phyloP scores from a whole-genome alignment of 495 filamentous ascomycete species.

The Penicillium macrosclerotiorum region DNA sequence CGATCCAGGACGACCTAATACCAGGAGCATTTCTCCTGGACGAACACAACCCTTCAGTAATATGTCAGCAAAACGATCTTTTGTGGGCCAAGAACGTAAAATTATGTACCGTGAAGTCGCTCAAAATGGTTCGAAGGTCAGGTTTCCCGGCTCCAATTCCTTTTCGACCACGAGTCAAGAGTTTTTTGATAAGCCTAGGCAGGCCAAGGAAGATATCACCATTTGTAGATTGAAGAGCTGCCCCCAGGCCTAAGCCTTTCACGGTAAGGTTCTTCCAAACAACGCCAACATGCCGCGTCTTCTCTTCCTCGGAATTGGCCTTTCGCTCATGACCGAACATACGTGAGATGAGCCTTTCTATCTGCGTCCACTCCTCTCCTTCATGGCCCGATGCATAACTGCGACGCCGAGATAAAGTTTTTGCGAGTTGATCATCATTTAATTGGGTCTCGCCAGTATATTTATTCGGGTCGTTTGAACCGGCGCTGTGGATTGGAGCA shows the following conservation, averaged over 20 bases:
- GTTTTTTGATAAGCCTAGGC: constrained; percentile 48
- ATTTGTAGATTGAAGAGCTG: constrained; percentile 62
- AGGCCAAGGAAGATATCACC: constrained; percentile 61
- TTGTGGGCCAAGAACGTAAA: constrained; percentile 43
- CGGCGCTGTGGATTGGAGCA: constrained; percentile 3
- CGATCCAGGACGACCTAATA: constrained; percentile 68
- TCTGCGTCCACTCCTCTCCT: constrained; percentile 56
- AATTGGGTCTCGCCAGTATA: constrained; percentile 1
- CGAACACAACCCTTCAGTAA: constrained; percentile 40
- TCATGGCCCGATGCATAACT: constrained; percentile 35
- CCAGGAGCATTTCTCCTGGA: constrained; percentile 55
- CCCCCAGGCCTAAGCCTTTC: constrained; percentile 64
- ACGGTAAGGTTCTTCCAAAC: constrained; percentile 63
- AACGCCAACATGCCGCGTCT: constrained; percentile 55
- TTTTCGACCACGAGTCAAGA: constrained; percentile 44
- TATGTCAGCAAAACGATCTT: constrained; percentile 16
- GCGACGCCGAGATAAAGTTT: constrained; percentile 49
- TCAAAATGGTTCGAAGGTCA: constrained; percentile 59
- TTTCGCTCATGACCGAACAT: constrained; percentile 64
- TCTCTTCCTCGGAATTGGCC: constrained; percentile 63
- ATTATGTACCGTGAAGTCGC: constrained; percentile 53
- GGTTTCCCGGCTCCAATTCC: constrained; percentile 44
- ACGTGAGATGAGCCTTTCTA: constrained; percentile 57
- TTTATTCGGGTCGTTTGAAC: neutral
- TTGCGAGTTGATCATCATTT: constrained; percentile 52